Evolutionary conservation across 208 protist species (phyloP).

Genomic region (Trypanosoma theileri): DNA sequence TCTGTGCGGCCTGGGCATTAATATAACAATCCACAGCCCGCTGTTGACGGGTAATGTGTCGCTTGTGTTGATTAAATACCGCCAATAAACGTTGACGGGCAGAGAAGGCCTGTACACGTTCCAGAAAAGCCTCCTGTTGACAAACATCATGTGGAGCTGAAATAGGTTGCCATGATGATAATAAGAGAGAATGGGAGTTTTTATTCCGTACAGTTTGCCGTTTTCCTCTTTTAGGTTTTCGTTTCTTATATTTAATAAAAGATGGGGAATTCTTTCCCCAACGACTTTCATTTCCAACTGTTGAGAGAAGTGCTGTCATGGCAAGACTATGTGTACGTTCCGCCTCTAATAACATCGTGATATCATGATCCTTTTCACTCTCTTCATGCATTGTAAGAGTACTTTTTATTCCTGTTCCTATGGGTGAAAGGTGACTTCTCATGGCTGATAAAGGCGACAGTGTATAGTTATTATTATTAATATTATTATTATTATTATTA

Average conservation of each 20-base stretch:
- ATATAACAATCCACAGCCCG: conserved; percentile 30
- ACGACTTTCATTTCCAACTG: conserved; percentile 17
- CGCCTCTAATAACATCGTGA: not conserved
- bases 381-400: no score
- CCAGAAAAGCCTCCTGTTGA: conserved; percentile 21
- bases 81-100: conserved; percentile 22
- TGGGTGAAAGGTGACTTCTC: no score
- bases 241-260: conserved; percentile 6
- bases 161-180: no score
- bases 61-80: conserved; percentile 2
- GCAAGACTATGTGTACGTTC: conserved; percentile 4
- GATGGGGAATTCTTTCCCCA: conserved; percentile 10
- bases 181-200: not conserved
- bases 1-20: conserved; percentile 12
- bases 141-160: conserved; percentile 3
- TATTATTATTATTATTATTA: not conserved
- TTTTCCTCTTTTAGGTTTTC: conserved; percentile 2
- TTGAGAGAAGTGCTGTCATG: conserved; percentile 16
- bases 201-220: not conserved
- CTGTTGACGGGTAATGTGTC: conserved; percentile 18
- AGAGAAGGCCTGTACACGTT: conserved; percentile 19
- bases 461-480: no score
- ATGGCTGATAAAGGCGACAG: not conserved
- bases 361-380: no score
- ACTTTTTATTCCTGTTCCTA: not conserved